Percentiles rank a stretch among this genome's conserved stretches.
Conservation (phyloP, 164 flowering plant genomes). For the Vitis amurensis region DNA sequence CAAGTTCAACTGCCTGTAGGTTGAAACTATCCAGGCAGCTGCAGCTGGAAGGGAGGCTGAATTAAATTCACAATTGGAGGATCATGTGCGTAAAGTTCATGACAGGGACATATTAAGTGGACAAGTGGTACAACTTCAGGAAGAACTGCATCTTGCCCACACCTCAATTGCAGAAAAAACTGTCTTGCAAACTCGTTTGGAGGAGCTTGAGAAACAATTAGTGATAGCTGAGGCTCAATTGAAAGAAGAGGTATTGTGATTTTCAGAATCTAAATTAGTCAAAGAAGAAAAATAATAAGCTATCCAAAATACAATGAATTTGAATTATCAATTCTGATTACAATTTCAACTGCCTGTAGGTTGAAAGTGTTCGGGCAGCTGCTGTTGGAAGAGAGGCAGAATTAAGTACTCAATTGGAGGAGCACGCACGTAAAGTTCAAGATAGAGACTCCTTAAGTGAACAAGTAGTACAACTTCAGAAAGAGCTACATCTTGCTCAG, state of each 20-base stretch:
- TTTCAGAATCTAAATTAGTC: not conserved
- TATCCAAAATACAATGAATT: not conserved
- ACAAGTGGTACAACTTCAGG: constrained; percentile 43
- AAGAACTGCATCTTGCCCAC: constrained; percentile 50
- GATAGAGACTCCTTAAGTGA: constrained; percentile 38
- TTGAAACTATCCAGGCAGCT: constrained; percentile 33
- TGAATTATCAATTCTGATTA: not conserved
- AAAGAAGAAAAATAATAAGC: not conserved
- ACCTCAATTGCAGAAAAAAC: constrained; percentile 44
- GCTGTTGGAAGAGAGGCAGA: constrained; percentile 48
- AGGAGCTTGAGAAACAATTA: constrained; percentile 61
- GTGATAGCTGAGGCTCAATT: constrained; percentile 41
- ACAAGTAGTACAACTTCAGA: constrained; percentile 44
- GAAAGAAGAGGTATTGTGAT: constrained; percentile 59
- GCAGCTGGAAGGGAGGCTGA: constrained; percentile 47
- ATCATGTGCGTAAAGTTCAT: constrained; percentile 31
- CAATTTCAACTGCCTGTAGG: constrained; percentile 26
- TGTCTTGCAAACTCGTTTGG: constrained; percentile 39
- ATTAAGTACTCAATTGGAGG: constrained; percentile 38
- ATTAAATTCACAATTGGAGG: constrained; percentile 38
- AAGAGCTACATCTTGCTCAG: constrained; percentile 50
- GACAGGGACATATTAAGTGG: constrained; percentile 38
- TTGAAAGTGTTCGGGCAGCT: constrained; percentile 33
- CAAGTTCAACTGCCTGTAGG: constrained; percentile 26
- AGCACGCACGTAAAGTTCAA: constrained; percentile 32